Base-by-base conservation (phyloP, 2,329 filamentous ascomycete genomes). In the Knufia fluminis region DNA sequence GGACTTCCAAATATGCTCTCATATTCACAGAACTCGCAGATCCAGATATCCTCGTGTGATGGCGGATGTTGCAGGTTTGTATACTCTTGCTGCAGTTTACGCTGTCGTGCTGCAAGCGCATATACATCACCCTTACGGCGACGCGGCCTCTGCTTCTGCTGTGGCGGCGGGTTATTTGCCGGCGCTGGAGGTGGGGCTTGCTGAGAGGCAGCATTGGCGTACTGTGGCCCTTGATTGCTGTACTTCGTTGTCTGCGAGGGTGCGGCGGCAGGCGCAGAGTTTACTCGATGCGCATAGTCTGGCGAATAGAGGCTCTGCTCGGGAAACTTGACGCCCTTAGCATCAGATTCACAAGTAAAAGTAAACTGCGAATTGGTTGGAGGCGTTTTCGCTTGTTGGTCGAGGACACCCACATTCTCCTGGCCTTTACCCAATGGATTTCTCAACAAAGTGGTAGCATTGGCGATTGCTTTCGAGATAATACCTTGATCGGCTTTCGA, bases 11-110 rank as follows among this genome's bases (percentile, higher is more conserved):
- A 97, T 44, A 98, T 96, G 46, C 81, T 80, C 68, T 97, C 91
- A 63, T 96, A 98, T 66, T 98, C 92, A 71, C 92, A 98, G 64
- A 97, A 97, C 62, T 96, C 87, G 68, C 92, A 98, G 41, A 97
- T 89, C 86, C 90, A 97, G 45, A 89, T 78, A 53, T 95, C 86
- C 56, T 87, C 84, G 1, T 71, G 64, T 16, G 68, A 71, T 0
- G 85, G 85, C 1, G 86, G 84, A 60, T 86, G 82, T 59, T 85
- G 81, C 54, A 79, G 80, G 64, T 92, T 94, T 50, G 79, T 77
- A 56, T 85, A 83, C 59, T 86, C 79, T 53, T 92, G 86, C 61
- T 86, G 77, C 41, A 86, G 78, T 52, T 84, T 83, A 4, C 92
- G 84, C 56, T 88, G 80, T 20, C 81, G 80, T 22, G 88, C 90